Evolutionary conservation across 805 yeast genomes (phyloP).

Genomic region (Lipomyces oligophaga): DNA sequence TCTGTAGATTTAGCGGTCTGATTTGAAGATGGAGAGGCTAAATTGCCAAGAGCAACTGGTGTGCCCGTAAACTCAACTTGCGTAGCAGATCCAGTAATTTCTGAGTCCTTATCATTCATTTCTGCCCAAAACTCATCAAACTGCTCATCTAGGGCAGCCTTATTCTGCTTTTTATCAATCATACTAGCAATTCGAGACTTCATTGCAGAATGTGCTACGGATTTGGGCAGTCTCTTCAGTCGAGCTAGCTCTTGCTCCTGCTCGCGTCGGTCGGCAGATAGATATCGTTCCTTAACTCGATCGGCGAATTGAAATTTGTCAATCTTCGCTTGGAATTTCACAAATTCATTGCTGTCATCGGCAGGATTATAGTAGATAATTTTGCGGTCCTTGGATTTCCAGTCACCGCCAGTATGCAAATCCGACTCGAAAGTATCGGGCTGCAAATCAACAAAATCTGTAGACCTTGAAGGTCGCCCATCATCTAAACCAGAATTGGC

Average conservation of each 20-base stretch:
- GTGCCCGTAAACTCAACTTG: not conserved
- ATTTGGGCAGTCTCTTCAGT: conserved; percentile 19
- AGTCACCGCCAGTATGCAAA: conserved; percentile 2
- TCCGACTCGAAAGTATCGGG: conserved; percentile 20
- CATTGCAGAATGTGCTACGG: conserved; percentile 10
- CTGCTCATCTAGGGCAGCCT: not conserved
- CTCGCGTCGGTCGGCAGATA: conserved; percentile 9
- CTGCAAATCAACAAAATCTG: conserved; percentile 3
- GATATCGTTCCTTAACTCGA: conserved; percentile 16
- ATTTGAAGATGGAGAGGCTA: too few relatives aligned
- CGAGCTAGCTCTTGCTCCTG: conserved; percentile 20
- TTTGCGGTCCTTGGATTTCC: conserved; percentile 1
- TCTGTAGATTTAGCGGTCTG: too few relatives aligned
- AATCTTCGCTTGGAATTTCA: conserved; percentile 17
- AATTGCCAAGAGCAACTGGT: too few relatives aligned
- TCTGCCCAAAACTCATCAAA: conserved; percentile 24
- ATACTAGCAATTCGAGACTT: conserved; percentile 3
- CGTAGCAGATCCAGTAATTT: not conserved
- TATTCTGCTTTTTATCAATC: not conserved
- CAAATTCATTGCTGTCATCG: conserved; percentile 17
- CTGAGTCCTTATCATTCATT: conserved; percentile 6
- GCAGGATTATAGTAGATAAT: conserved; percentile 12
- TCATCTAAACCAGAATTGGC: conserved; percentile 2
- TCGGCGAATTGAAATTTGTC: conserved; percentile 16
- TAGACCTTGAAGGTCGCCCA: too few relatives aligned